Evolutionary conservation across 805 yeast species (phyloP), one percentile per base, ranked within the genome.

Genomic region (Sporopachydermia lactativora): DNA sequence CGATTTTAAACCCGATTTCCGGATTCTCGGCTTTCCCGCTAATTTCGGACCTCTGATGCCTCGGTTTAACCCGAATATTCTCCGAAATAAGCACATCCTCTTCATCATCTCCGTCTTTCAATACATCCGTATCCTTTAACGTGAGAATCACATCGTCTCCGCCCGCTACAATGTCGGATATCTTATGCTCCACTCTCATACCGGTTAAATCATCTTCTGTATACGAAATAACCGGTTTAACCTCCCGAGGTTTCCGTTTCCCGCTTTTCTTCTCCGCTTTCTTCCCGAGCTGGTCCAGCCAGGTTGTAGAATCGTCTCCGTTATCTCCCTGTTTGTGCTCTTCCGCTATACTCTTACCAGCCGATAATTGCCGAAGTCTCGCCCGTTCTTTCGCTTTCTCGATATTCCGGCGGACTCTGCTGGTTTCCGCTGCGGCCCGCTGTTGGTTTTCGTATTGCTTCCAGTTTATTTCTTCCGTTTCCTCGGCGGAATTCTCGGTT

Each of bases 61-160:
- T 17, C 14, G 37, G 18, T 24, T 14, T 17, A 37, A 15, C 6
- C 47, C 19, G 44, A 15, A 58, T 42, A n/a, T 49, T 54, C n/a
- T 64, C 69, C 40, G 73, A 64, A 18, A 54, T 62, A 19, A 77
- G 60, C 31, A 46, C 55, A 37, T 51, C 56, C 11, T 55, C 61
- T 5, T 55, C 60, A n/a, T n/a, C n/a, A n/a, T n/a, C n/a, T 17
- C 58, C 61, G 2, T 48, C 53, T 24, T 46, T 52, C 16, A 51
- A 24, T 3, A 59, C 60, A 5, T 55, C 60, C 14, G 54, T 54
- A 46, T 77, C 83, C 38, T 73, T 67, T 39, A 81, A 59, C 0
- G 86, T 80, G 40, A 81, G 58, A 2, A 79, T 61, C 3, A 67
- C 60, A 18, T 62, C 66, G 3, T 58, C 53, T 1, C 64, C 71